Evolutionary conservation across 2,329 filamentous ascomycete genomes (phyloP).

Genomic region (Aspergillus alliaceus): DNA sequence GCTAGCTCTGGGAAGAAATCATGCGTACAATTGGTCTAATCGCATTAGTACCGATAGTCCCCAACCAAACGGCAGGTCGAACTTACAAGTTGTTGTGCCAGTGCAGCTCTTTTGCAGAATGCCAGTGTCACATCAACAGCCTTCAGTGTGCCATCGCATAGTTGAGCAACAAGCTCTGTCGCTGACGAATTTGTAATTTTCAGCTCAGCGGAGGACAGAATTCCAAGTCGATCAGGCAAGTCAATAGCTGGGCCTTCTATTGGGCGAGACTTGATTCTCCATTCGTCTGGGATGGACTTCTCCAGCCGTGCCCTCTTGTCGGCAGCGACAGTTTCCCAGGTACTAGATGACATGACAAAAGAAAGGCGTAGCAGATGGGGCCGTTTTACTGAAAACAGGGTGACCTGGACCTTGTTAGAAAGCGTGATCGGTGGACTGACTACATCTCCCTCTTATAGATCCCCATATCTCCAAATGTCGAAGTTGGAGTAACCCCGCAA

Average conservation of each 20-base stretch:
- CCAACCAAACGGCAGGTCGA: neutral
- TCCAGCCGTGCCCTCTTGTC: neutral
- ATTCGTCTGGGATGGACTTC: neutral
- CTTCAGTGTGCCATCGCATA: constrained; percentile 17
- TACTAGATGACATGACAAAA: neutral
- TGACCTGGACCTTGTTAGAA: too few species aligned
- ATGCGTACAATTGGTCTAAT: neutral
- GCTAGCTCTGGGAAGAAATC: neutral
- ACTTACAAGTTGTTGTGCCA: constrained; percentile 22
- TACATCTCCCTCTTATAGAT: too few species aligned
- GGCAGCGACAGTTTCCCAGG: neutral
- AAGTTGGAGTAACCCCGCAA: neutral
- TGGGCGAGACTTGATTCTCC: neutral
- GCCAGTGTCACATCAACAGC: constrained; percentile 21
- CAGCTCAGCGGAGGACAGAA: neutral
- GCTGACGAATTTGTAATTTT: neutral
- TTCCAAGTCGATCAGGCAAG: neutral
- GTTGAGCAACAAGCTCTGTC: neutral
- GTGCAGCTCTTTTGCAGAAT: constrained; percentile 23
- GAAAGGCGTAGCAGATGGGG: too few species aligned
- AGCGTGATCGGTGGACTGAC: too few species aligned
- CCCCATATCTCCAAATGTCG: neutral
- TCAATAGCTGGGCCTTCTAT: neutral
- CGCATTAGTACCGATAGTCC: neutral
- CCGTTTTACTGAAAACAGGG: neutral